Conservation (phyloP, 2,329 filamentous ascomycete genomes). For the Ilyonectria robusta region DNA sequence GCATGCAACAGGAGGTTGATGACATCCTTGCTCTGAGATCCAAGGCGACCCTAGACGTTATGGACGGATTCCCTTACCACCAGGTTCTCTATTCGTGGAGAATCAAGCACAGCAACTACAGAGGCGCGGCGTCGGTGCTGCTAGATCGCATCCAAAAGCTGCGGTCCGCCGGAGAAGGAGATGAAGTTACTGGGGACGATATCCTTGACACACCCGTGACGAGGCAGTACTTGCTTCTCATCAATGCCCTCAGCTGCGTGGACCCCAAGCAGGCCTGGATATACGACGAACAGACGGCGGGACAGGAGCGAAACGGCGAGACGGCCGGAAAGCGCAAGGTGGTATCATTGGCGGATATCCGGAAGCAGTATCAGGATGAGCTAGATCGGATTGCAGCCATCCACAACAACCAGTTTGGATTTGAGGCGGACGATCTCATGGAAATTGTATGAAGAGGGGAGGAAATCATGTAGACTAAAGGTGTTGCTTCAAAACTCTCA, state of each 20-base stretch:
- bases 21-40: constrained; percentile 81
- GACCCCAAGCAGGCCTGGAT: constrained; percentile 86
- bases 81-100: constrained; percentile 94
- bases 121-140: constrained; percentile 78
- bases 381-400: constrained; percentile 90
- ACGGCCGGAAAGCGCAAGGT: constrained; percentile 75
- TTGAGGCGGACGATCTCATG: constrained; percentile 71
- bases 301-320: constrained; percentile 41
- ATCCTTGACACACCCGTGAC: constrained; percentile 75
- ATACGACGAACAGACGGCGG: constrained; percentile 57
- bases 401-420: constrained; percentile 90
- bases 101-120: constrained; percentile 86
- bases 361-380: constrained; percentile 91
- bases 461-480: constrained; percentile 44
- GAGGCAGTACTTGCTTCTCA: constrained; percentile 88
- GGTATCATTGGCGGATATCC: constrained; percentile 86
- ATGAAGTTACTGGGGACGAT: constrained; percentile 68
- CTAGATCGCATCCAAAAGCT: constrained; percentile 76
- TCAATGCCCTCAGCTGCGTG: constrained; percentile 93
- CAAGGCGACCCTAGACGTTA: constrained; percentile 76
- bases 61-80: constrained; percentile 82
- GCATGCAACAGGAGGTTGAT: constrained; percentile 84
- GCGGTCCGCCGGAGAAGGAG: constrained; percentile 70
- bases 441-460: constrained; percentile 59
- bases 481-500: constrained; percentile 41